Evolutionary conservation across 2,329 filamentous ascomycete genomes (phyloP).

Genomic region (Rhynchosporium secalis): DNA sequence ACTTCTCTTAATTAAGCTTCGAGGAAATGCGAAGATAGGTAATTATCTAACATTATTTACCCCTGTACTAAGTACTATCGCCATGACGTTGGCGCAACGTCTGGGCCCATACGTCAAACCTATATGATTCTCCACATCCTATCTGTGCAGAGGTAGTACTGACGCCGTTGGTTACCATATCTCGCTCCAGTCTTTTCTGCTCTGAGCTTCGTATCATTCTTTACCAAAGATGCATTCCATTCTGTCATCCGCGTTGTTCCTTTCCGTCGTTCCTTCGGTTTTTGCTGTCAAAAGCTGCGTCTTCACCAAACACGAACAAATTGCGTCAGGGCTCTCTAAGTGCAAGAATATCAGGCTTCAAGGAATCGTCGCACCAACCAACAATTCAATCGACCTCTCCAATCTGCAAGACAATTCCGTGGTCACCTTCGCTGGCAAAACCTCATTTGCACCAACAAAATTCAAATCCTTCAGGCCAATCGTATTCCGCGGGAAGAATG

Average conservation of each 20-base stretch:
- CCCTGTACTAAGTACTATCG: slow-evolving; percentile 1
- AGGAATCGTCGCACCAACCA: slow-evolving; percentile 56
- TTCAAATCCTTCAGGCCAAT: slow-evolving; percentile 33
- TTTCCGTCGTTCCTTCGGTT: not conserved
- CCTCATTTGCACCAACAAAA: slow-evolving; percentile 41
- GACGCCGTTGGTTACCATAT: not conserved
- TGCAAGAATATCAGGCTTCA: slow-evolving; percentile 58
- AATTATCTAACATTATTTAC: not conserved
- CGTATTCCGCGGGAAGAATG: slow-evolving; percentile 56
- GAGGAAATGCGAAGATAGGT: no score
- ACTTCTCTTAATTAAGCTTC: no score
- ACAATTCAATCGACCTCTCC: slow-evolving; percentile 57
- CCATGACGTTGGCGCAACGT: not conserved
- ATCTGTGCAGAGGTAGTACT: not conserved
- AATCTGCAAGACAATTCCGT: slow-evolving; percentile 51
- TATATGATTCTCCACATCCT: not conserved
- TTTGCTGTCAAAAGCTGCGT: slow-evolving; percentile 44
- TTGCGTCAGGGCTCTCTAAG: slow-evolving; percentile 49
- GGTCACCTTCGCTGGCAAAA: slow-evolving; percentile 63
- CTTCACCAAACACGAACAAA: slow-evolving; percentile 52
- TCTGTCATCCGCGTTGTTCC: slow-evolving; percentile 17
- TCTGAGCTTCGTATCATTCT: slow-evolving; percentile 6
- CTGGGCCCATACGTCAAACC: not conserved
- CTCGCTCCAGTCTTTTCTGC: slow-evolving; percentile 4
- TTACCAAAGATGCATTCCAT: slow-evolving; percentile 22